Percentiles rank a stretch among this genome's conserved stretches.
Conservation (phyloP, 139 green algal species). For the Ettlia oleoabundans region DNA sequence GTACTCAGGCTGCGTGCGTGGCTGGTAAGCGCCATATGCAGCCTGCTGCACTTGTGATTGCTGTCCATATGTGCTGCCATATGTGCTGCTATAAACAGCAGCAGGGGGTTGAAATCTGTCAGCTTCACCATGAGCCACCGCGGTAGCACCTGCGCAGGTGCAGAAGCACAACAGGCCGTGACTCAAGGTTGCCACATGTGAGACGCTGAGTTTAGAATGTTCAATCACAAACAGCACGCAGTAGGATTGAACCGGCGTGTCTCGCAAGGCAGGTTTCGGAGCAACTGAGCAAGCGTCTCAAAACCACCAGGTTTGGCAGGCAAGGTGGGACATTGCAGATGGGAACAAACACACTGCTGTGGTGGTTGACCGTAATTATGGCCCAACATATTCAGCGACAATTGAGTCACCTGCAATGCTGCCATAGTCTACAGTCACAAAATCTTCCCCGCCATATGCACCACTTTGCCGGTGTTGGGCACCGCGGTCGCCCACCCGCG, state of each 20-base stretch:
- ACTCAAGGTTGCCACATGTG: too few species aligned
- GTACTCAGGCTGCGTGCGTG: too few species aligned
- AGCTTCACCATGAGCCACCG: too few species aligned
- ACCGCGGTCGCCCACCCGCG: background rate
- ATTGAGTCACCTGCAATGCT: constrained; percentile 32
- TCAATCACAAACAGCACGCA: background rate
- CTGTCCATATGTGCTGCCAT: too few species aligned
- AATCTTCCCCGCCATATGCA: constrained; percentile 11
- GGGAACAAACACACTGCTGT: background rate
- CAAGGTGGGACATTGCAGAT: background rate
- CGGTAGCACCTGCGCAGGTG: too few species aligned
- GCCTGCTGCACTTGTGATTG: too few species aligned
- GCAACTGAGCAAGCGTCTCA: background rate
- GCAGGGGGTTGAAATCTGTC: too few species aligned
- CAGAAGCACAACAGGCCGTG: too few species aligned
- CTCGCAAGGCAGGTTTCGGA: background rate
- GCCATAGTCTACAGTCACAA: constrained; percentile 47
- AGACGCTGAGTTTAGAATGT: background rate
- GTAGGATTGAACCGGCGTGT: background rate
- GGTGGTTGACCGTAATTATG: background rate
- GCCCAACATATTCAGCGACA: background rate
- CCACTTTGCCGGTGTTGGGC: too few species aligned
- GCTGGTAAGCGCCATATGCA: too few species aligned
- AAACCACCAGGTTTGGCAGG: background rate
- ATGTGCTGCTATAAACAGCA: too few species aligned